A percentile compares a stretch with the other conserved stretches of the same genome.
Conservation (phyloP, 1,284 basidiomycete genomes). For the Phellopilus nigrolimitatus region DNA sequence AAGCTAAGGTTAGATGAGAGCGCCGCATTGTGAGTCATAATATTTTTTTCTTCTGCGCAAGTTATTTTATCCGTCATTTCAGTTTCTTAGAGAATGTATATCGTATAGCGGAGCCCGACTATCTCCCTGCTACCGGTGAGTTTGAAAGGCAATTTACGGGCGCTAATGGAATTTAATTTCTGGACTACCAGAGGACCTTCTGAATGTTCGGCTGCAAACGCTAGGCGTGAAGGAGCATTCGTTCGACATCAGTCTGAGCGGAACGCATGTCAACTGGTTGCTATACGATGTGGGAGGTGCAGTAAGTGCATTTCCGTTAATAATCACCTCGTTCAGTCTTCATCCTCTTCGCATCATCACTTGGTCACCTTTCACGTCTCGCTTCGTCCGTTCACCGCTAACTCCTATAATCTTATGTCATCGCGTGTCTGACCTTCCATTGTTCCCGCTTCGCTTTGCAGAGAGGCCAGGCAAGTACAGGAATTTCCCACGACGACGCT, state of each 20-base stretch:
- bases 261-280: constrained; percentile 62
- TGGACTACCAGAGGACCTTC: constrained; percentile 52
- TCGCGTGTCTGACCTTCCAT: constrained; percentile 16
- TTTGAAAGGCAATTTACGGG: constrained; percentile 7
- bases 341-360: constrained; percentile 14
- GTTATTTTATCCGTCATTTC: constrained; percentile 10
- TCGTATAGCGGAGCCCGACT: constrained; percentile 63
- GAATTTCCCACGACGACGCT: constrained; percentile 2
- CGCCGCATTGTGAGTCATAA: constrained; percentile 59
- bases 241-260: constrained; percentile 60
- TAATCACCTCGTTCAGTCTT: constrained; percentile 35
- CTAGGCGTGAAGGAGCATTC: constrained; percentile 72
- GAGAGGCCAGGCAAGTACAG: constrained; percentile 24
- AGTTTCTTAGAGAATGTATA: constrained; percentile 66
- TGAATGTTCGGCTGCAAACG: constrained; percentile 73
- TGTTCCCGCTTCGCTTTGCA: constrained; percentile 6
- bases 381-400: constrained; percentile 22
- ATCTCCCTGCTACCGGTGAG: constrained; percentile 62
- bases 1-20: constrained; percentile 69
- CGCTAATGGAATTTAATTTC: neutral
- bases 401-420: neutral
- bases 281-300: constrained; percentile 79
- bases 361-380: no score
- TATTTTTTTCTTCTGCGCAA: constrained; percentile 14
- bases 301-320: constrained; percentile 38